Base-by-base conservation (phyloP, 2,329 filamentous ascomycete species). In the Penicillium brasilianum region DNA sequence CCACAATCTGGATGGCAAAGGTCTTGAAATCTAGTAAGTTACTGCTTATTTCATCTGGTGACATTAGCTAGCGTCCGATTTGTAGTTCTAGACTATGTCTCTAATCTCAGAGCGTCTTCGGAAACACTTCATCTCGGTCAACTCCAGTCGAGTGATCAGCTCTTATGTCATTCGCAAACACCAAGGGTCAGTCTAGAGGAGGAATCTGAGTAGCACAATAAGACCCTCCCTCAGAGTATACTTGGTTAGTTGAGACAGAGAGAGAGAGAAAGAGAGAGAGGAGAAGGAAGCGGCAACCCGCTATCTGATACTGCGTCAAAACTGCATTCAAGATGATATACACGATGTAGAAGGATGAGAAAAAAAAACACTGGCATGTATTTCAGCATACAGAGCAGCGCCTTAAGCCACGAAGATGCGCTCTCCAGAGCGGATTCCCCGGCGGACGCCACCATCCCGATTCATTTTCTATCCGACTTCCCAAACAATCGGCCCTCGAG, bases 251-350 rank as follows among this genome's bases (percentile, higher is more conserved):
- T 9, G 14, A 13, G 18, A 20, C 3, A 9, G 13, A 50, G 9
- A 18, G 5, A 28, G 37, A 44, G 11, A 30, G 16, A 55, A 6
- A 43, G 20, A 7, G 14, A 54, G 41, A 61, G 46, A 54, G 46
- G 57, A 59, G 62, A 61, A 60, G 51, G 53, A 44, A 59, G 39
- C 52, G 54, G 57, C n/a, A 44, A 41, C 22, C 57, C 58, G 53
- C 54, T 41, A 46, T 48, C 43, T 25, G 41, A 54, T 46, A 60
- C 58, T 63, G 66, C 44, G 60, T 70, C 66, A 72, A 72, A 73
- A 73, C 64, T 71, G 73, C 72, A 75, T 74, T 73, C 63, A 73
- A 74, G 72, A 71, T 79, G 76, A 78, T 78, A 74, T 79, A 78
- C 76, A 79, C 70, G 72, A 77, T 76, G 74, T 74, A 71, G 66